Percentiles rank a stretch among this genome's conserved stretches.
Evolutionary conservation across 73 alveolate genomes (phyloP).

Genomic region (Durusdinium trenchii): DNA sequence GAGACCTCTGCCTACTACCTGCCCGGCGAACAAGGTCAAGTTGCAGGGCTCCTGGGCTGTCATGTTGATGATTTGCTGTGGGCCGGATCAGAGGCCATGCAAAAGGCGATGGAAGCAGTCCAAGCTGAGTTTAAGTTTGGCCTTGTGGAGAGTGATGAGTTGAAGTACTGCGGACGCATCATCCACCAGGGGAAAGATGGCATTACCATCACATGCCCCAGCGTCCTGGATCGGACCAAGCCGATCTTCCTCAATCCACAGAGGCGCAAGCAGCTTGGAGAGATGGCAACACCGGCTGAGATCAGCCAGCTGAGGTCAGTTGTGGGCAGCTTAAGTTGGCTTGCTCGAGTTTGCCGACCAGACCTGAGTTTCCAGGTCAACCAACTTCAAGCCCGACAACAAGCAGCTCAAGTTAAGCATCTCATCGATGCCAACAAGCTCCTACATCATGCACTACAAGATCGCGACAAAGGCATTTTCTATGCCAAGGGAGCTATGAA

Average conservation of each 20-base stretch:
- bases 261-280: not conserved
- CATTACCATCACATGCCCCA: not conserved
- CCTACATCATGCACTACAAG: not conserved
- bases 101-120: not conserved
- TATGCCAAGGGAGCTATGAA: not conserved
- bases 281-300: too few species aligned
- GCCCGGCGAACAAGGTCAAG: too few species aligned
- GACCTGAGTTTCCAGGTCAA: not conserved
- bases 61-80: not conserved
- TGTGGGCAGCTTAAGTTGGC: not conserved
- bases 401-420: not conserved
- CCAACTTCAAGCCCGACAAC: not conserved
- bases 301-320: too few species aligned
- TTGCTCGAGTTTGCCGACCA: not conserved
- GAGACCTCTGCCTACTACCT: too few species aligned
- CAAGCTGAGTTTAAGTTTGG: too few species aligned
- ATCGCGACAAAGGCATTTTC: not conserved
- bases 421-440: not conserved
- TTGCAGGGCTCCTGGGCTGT: not conserved
- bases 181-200: not conserved
- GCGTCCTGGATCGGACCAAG: too few species aligned
- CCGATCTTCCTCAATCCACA: not conserved
- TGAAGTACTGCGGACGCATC: not conserved
- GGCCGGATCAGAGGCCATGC: not conserved
- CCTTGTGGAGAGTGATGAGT: not conserved